Evolutionary conservation across 1,284 basidiomycete species (phyloP).

Genomic region (Ustilago vetiveriae): DNA sequence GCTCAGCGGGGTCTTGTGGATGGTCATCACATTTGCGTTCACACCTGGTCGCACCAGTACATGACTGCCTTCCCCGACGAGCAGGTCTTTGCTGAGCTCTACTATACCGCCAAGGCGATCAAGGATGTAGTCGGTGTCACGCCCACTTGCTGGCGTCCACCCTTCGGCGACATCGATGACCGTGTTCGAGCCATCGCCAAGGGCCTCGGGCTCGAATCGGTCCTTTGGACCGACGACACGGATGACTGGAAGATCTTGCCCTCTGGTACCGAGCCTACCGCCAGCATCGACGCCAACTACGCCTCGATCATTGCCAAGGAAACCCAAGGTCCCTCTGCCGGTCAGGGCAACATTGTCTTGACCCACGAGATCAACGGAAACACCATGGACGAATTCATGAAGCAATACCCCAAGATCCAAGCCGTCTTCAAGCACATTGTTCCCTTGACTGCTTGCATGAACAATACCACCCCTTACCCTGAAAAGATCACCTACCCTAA

Average conservation of each 20-base stretch:
- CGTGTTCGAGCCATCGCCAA: slow-evolving; percentile 71
- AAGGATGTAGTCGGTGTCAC: slow-evolving; percentile 71
- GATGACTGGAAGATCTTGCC: slow-evolving; percentile 69
- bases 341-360: slow-evolving; percentile 66
- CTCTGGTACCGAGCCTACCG: slow-evolving; percentile 62
- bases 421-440: slow-evolving; percentile 63
- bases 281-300: slow-evolving; percentile 69
- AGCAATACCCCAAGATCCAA: slow-evolving; percentile 57
- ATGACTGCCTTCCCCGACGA: slow-evolving; percentile 71
- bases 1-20: slow-evolving; percentile 69
- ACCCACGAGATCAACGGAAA: slow-evolving; percentile 64
- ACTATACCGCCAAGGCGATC: slow-evolving; percentile 71
- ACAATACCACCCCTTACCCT: slow-evolving; percentile 68
- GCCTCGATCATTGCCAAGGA: slow-evolving; percentile 67
- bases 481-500: slow-evolving; percentile 68
- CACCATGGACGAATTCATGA: slow-evolving; percentile 61
- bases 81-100: slow-evolving; percentile 72
- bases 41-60: slow-evolving; percentile 69
- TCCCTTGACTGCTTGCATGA: slow-evolving; percentile 63
- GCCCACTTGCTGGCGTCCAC: slow-evolving; percentile 69
- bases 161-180: slow-evolving; percentile 72
- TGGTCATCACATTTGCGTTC: slow-evolving; percentile 62
- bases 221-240: slow-evolving; percentile 70
- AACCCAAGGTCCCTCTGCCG: slow-evolving; percentile 67
- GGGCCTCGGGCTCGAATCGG: slow-evolving; percentile 69